Evolutionary conservation across 768 basidiomycete genomes (phyloP), one percentile per base, ranked within the genome.

Genomic region (Leccinum boreale): DNA sequence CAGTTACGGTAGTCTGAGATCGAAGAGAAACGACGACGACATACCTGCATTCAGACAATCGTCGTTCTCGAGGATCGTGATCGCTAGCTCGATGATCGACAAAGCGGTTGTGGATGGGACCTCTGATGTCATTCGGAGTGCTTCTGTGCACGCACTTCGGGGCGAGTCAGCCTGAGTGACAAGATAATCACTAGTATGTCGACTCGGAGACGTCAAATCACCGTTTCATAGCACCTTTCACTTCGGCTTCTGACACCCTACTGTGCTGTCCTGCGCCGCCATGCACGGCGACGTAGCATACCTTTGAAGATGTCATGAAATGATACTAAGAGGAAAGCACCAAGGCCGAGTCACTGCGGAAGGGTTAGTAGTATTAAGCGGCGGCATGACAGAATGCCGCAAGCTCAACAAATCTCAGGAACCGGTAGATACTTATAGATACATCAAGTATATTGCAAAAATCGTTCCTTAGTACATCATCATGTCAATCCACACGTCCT

Each of bases 181-280:
- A 29, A 33, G 21, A 56, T 47, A 47, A 45, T 42, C 28, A 8
- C 53, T 26, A 9, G 24, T 29, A 28, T 42, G 11, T 42, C 23
- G 28, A 56, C 17, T n/a, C 36, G n/a, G n/a, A 42, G 42, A 33
- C n/a, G 23, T n/a, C 15, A 29, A 52, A n/a, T 72, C 65, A 88
- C 87, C 73, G 76, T 73, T 79, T 77, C 65, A 92, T 71, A 4
- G 80, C 80, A 12, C 70, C 72, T 60, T 86, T 87, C 39, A 88
- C 74, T 35, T 77, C 74, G 26, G 76, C 73, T 54, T 89, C 85
- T 15, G 75, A 70, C 0, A 68, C 60, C 48, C 66, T 72, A 7
- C 76, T 67, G 62, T 91, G 89, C n/a, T 75, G 69, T 3, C 90
- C 91, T 26, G 91, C 91, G 29, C 91, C 91, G 11, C 87, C 90